These are phyloP conservation scores for Huntiella moniliformis DNA, from an alignment of 2,329 filamentous ascomycete species.

Conservation along the genomic window DNA sequence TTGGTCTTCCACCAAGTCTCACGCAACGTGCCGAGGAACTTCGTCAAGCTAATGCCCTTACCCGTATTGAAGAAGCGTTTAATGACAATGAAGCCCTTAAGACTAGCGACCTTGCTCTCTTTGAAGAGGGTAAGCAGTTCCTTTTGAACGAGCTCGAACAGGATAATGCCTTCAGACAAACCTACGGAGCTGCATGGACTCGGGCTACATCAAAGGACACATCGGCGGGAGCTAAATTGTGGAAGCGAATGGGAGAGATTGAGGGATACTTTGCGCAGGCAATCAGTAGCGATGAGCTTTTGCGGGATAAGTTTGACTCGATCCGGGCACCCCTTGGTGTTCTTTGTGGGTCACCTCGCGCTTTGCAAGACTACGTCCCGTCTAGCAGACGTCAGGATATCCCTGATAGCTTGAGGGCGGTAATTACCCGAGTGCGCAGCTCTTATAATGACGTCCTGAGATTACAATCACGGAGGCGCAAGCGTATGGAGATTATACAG, in stretches of 20 bases:
- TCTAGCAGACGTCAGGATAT: constrained; percentile 64
- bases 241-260: constrained; percentile 58
- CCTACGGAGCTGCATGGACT: constrained; percentile 70
- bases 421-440: constrained; percentile 57
- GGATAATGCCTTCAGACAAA: constrained; percentile 54
- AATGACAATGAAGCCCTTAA: constrained; percentile 85
- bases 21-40: constrained; percentile 88
- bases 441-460: constrained; percentile 71
- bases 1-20: constrained; percentile 70
- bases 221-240: constrained; percentile 47
- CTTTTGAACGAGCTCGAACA: constrained; percentile 67
- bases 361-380: constrained; percentile 75
- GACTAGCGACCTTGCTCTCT: constrained; percentile 54
- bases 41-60: constrained; percentile 70
- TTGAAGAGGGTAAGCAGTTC: constrained; percentile 65
- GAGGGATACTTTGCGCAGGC: constrained; percentile 64
- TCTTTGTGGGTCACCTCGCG: constrained; percentile 60
- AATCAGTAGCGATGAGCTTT: constrained; percentile 35
- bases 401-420: constrained; percentile 60
- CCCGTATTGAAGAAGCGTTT: constrained; percentile 58
- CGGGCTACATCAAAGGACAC: constrained; percentile 52
- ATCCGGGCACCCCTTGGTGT: constrained; percentile 59
- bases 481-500: constrained; percentile 60
- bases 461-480: constrained; percentile 60
- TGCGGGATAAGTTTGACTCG: constrained; percentile 60